A percentile compares a stretch with the other conserved stretches of the same genome.
Conservation (phyloP, 495 filamentous ascomycete genomes). For the Articulospora tetracladia region DNA sequence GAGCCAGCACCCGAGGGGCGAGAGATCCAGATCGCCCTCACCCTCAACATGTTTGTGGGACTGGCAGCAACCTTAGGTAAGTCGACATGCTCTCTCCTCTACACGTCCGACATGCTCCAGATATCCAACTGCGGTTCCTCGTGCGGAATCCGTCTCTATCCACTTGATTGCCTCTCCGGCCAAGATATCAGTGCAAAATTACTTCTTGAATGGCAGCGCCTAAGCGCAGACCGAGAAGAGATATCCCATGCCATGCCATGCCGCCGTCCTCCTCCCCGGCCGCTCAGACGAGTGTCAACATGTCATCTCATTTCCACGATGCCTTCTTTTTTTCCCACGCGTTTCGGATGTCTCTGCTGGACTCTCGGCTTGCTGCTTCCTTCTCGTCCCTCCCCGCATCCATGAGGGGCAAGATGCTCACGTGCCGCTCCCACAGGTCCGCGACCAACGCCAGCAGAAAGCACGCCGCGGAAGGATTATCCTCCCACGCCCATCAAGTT, state of each 20-base stretch:
- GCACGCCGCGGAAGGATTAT: constrained; percentile 41
- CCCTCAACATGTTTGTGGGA: neutral
- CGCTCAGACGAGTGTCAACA: neutral
- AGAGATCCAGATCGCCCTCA: neutral
- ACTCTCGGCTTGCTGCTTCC: neutral
- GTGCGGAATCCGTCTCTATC: no score
- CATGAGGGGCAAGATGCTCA: neutral
- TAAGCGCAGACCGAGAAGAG: neutral
- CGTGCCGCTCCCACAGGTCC: constrained; percentile 29
- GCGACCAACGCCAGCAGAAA: constrained; percentile 20
- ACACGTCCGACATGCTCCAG: no score
- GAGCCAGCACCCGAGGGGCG: neutral
- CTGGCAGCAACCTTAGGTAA: neutral
- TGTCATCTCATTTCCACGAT: neutral
- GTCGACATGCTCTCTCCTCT: neutral
- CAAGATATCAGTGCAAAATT: no score
- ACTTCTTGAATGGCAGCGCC: neutral
- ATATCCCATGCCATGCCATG: no score
- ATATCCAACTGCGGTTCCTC: no score
- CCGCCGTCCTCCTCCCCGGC: neutral
- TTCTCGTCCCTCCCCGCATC: neutral
- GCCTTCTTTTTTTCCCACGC: neutral
- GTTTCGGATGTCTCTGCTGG: no score
- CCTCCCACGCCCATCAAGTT: constrained; percentile 50
- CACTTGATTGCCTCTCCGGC: neutral